Percentiles rank a stretch among this genome's conserved stretches.
These are phyloP conservation scores for Ophiostoma ulmi DNA, from an alignment of 2,329 filamentous ascomycete species.

Conservation along the genomic window DNA sequence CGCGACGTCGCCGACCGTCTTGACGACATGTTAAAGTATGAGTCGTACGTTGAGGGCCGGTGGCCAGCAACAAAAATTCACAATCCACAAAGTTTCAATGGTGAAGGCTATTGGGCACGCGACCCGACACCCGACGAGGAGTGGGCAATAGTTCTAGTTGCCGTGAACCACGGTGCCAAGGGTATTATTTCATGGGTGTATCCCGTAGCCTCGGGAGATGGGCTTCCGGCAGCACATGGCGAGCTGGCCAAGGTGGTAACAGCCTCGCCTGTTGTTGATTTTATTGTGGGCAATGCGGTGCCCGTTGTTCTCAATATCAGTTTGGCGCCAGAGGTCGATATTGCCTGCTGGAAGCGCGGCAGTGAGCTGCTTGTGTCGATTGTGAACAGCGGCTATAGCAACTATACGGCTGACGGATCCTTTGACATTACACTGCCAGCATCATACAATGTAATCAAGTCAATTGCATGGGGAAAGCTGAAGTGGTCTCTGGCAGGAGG, in stretches of 20 bases:
- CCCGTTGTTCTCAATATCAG: conserved; percentile 27
- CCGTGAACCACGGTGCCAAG: conserved; percentile 44
- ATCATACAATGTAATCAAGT: background rate
- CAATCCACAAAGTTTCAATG: conserved; percentile 46
- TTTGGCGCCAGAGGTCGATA: conserved; percentile 32
- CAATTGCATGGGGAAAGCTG: conserved; percentile 29
- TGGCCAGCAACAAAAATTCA: conserved; percentile 43
- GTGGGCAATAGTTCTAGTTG: conserved; percentile 42
- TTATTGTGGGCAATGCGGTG: conserved; percentile 36
- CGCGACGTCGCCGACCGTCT: conserved; percentile 46
- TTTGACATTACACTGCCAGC: background rate
- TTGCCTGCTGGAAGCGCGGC: conserved; percentile 35
- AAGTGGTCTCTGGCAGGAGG: conserved; percentile 31
- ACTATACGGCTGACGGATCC: background rate
- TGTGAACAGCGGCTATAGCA: conserved; percentile 34
- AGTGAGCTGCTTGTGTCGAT: conserved; percentile 36
- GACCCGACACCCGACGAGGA: conserved; percentile 42
- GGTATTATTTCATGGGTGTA: conserved; percentile 45
- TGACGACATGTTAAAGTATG: conserved; percentile 36
- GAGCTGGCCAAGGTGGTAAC: conserved; percentile 38
- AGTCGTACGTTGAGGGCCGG: conserved; percentile 37
- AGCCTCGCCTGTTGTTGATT: conserved; percentile 36
- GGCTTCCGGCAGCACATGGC: conserved; percentile 39
- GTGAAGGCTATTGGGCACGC: conserved; percentile 45
- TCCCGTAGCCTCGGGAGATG: conserved; percentile 33